A percentile compares a stretch with the other conserved stretches of the same genome.
Evolutionary conservation across 2,329 filamentous ascomycete genomes (phyloP).

Genomic region (Hypoxylon sp.): DNA sequence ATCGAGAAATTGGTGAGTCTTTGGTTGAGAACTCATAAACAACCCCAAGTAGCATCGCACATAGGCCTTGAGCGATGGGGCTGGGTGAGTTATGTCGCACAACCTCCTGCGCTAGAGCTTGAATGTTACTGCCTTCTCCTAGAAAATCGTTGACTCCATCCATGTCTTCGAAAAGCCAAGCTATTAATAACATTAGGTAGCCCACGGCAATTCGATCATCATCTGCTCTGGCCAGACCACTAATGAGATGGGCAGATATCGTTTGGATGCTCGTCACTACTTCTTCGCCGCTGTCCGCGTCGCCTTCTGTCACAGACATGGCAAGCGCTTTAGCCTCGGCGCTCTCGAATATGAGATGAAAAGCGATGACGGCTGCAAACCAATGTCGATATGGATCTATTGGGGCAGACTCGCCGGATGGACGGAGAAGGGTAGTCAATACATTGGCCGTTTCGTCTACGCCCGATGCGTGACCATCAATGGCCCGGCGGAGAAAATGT

Average conservation of each 20-base stretch:
- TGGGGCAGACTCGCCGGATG: constrained; percentile 66
- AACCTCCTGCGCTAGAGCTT: constrained; percentile 80
- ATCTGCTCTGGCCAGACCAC: constrained; percentile 76
- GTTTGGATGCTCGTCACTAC: constrained; percentile 94
- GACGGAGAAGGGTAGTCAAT: constrained; percentile 79
- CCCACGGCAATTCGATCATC: constrained; percentile 83
- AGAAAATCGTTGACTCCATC: constrained; percentile 93
- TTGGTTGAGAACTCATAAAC: constrained; percentile 98
- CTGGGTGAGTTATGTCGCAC: constrained; percentile 68
- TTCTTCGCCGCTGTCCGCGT: constrained; percentile 89
- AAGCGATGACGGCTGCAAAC: constrained; percentile 87
- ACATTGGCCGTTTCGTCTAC: constrained; percentile 88
- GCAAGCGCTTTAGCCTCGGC: constrained; percentile 79
- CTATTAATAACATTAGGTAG: constrained; percentile 87
- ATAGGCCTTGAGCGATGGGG: constrained; percentile 79
- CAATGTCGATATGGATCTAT: constrained; percentile 87
- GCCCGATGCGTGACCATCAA: constrained; percentile 82
- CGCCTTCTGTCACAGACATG: constrained; percentile 86
- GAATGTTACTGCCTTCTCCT: constrained; percentile 89
- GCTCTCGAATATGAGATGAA: constrained; percentile 86
- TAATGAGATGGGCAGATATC: constrained; percentile 84
- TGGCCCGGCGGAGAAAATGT: constrained; percentile 88
- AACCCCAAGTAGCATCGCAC: constrained; percentile 83
- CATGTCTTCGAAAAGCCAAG: constrained; percentile 92
- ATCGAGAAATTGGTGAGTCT: constrained; percentile 87